phyloP scores from a whole-genome alignment of 257 asterid species.

The Solanum clarkiae region DNA sequence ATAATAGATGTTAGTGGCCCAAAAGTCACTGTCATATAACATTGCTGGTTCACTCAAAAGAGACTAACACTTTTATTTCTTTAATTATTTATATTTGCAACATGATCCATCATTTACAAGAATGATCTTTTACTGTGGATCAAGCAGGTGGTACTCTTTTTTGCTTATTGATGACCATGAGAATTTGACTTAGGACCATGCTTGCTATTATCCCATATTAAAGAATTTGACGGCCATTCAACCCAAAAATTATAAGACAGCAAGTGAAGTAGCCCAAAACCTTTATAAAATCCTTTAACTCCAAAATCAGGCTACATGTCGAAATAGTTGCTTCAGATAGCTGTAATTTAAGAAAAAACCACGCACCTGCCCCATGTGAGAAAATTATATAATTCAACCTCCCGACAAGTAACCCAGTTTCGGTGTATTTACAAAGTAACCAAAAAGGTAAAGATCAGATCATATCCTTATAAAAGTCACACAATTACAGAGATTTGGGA shows the following conservation, averaged over 20 bases:
- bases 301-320: not conserved
- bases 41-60: not conserved
- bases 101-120: not conserved
- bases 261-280: not conserved
- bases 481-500: not conserved
- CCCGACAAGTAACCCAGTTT: not conserved
- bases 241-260: not conserved
- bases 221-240: not conserved
- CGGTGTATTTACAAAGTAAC: not conserved
- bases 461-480: not conserved
- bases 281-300: not conserved
- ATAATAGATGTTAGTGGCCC: not conserved
- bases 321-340: not conserved
- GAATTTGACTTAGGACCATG: not conserved
- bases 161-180: not conserved
- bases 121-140: not conserved
- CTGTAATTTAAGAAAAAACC: not conserved
- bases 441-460: not conserved
- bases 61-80: not conserved
- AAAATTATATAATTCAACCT: not conserved
- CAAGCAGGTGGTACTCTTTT: not conserved
- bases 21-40: not conserved
- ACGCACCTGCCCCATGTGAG: not conserved
- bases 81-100: not conserved
- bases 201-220: not conserved